phyloP scores from a whole-genome alignment of 2,329 filamentous ascomycete genomes.

The Trichoderma koningiopsis region DNA sequence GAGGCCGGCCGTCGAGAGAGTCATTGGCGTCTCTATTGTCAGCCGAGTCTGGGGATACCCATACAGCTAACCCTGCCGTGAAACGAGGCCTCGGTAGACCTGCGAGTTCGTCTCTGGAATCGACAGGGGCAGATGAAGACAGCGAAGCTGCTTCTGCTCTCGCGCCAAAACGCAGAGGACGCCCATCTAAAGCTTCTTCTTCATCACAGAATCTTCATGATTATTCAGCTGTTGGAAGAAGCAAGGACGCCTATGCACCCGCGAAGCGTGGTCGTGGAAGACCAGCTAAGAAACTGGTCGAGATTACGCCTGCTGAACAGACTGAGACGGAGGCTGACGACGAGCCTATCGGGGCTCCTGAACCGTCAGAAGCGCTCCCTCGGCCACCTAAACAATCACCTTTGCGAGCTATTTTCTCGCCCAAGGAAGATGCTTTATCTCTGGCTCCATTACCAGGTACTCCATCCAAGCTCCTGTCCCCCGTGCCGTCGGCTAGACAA shows the following conservation, averaged over 20 bases:
- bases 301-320: constrained; percentile 3
- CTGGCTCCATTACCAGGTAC: constrained; percentile 45
- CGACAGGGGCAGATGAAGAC: constrained; percentile 12
- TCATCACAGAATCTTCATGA: neutral
- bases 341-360: neutral
- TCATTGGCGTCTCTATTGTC: constrained; percentile 17
- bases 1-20: constrained; percentile 28
- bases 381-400: neutral
- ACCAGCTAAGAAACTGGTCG: constrained; percentile 38
- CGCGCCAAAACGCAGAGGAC: constrained; percentile 12
- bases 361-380: constrained; percentile 26
- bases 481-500: constrained; percentile 54
- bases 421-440: constrained; percentile 2
- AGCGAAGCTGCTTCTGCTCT: neutral
- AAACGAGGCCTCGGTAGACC: constrained; percentile 39
- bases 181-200: constrained; percentile 35
- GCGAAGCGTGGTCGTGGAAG: constrained; percentile 38
- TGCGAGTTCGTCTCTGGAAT: constrained; percentile 36
- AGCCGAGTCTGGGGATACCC: neutral
- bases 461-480: constrained; percentile 46
- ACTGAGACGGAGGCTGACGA: constrained; percentile 15
- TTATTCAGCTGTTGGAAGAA: constrained; percentile 23
- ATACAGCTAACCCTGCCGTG: constrained; percentile 29
- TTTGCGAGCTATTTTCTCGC: constrained; percentile 14
- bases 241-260: constrained; percentile 32